These are phyloP conservation scores for Boletus patriciae DNA, from an alignment of 768 basidiomycete genomes.

Conservation along the genomic window DNA sequence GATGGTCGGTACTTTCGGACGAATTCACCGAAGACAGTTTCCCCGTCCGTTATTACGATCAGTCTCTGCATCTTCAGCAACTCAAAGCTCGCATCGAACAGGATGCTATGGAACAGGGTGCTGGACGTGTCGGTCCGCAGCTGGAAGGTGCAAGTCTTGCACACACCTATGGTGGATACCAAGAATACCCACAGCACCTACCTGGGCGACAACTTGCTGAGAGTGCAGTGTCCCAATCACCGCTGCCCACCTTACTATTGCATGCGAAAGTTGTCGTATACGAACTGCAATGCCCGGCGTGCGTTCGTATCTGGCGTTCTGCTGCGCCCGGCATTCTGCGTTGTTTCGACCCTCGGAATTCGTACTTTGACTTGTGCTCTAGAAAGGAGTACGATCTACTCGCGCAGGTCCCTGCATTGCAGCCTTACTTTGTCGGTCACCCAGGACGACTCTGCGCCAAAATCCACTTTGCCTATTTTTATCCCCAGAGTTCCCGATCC, in stretches of 20 bases:
- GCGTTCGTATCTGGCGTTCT: conserved; percentile 41
- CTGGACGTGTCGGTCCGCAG: conserved; percentile 11
- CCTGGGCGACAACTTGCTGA: not conserved
- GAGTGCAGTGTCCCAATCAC: conserved; percentile 14
- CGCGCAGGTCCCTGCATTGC: conserved; percentile 28
- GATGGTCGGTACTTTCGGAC: conserved; percentile 35
- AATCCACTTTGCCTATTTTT: not conserved
- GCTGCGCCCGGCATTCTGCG: conserved; percentile 33
- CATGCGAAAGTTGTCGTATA: too few species aligned
- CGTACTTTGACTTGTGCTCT: too few species aligned
- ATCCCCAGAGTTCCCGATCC: too few species aligned
- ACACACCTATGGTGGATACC: not conserved
- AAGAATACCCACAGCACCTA: not conserved
- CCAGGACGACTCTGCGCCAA: not conserved
- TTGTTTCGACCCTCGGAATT: conserved; percentile 19
- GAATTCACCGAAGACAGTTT: conserved; percentile 7
- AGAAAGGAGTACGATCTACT: not conserved
- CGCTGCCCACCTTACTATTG: conserved; percentile 41
- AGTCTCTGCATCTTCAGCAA: conserved; percentile 22
- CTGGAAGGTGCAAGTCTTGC: not conserved
- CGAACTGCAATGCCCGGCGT: too few species aligned
- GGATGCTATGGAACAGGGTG: conserved; percentile 12
- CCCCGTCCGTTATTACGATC: too few species aligned
- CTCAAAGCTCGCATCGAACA: conserved; percentile 32
- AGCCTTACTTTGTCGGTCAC: not conserved